phyloP scores from a whole-genome alignment of 139 green algal species.

The Nannochloris sp. region DNA sequence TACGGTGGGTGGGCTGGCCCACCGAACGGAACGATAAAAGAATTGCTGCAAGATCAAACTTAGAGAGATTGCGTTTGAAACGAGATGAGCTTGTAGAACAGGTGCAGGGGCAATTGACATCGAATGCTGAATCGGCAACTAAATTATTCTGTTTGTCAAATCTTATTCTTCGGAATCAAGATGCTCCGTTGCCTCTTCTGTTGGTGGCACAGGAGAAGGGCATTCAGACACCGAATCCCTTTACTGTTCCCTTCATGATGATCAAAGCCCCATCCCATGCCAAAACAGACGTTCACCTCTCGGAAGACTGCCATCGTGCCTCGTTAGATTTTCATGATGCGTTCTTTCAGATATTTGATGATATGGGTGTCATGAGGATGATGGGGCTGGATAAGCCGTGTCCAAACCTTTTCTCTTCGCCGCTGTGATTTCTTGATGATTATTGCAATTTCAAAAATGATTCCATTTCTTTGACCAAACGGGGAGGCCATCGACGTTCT shows the following conservation, averaged over 20 bases:
- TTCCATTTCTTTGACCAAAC: conserved; percentile 35
- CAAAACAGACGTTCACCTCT: conserved; percentile 79
- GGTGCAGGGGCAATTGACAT: conserved; percentile 36
- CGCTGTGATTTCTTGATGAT: background rate
- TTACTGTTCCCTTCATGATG: conserved; percentile 83
- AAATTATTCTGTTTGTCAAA: conserved; percentile 53
- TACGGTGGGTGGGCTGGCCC: conserved; percentile 67
- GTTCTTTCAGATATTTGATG: conserved; percentile 76
- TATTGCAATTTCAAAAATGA: conserved; percentile 30
- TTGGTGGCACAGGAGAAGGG: background rate
- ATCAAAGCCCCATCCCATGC: conserved; percentile 61
- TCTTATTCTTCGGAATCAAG: conserved; percentile 60
- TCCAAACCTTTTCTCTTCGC: background rate
- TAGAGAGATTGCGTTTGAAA: conserved; percentile 25
- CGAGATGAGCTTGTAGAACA: conserved; percentile 14
- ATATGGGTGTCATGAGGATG: conserved; percentile 62
- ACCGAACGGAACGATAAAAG: conserved; percentile 10
- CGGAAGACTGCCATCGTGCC: conserved; percentile 65
- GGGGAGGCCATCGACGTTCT: conserved; percentile 65
- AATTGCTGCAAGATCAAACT: background rate
- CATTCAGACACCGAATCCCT: conserved; percentile 29
- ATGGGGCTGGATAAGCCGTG: conserved; percentile 32
- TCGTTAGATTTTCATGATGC: conserved; percentile 73
- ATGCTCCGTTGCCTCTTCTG: conserved; percentile 13
- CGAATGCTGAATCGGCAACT: conserved; percentile 49